Percentiles rank a stretch among this genome's conserved stretches.
phyloP scores from a whole-genome alignment of 345 rosid genomes.

The Theobroma cacao region DNA sequence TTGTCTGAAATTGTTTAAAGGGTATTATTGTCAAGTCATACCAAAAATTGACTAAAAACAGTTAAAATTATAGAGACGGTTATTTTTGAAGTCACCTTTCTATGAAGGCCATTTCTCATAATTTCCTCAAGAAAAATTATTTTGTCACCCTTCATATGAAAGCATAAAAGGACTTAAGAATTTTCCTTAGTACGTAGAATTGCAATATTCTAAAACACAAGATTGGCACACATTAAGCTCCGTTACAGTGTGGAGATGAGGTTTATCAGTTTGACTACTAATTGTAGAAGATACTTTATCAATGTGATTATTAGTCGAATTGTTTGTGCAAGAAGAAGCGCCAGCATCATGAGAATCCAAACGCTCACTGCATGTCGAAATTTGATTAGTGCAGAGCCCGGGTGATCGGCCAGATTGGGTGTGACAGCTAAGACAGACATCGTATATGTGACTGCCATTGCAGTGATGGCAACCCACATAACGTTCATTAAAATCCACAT shows the following conservation, averaged over 20 bases:
- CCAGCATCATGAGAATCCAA: background rate
- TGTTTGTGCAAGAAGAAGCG: background rate
- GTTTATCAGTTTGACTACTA: background rate
- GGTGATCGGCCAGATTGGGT: background rate
- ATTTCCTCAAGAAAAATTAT: too few species aligned
- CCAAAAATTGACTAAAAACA: too few species aligned
- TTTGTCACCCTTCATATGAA: too few species aligned
- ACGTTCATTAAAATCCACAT: constrained; percentile 30
- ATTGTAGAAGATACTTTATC: background rate
- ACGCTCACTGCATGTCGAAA: too few species aligned
- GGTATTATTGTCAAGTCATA: too few species aligned
- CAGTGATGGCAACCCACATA: constrained; percentile 26
- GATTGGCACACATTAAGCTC: background rate
- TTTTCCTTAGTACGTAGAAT: too few species aligned
- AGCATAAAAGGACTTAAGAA: too few species aligned
- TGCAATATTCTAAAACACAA: too few species aligned
- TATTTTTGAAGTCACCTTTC: too few species aligned
- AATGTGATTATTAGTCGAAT: background rate
- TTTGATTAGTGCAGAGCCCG: fast-evolving
- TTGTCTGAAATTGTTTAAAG: too few species aligned
- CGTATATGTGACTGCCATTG: background rate
- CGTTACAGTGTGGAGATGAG: background rate
- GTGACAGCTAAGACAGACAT: background rate
- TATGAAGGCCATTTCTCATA: too few species aligned
- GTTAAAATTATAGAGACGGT: too few species aligned